These are phyloP conservation scores for Sporothrix variecibatus DNA, from an alignment of 2,329 filamentous ascomycete species.

Conservation along the genomic window DNA sequence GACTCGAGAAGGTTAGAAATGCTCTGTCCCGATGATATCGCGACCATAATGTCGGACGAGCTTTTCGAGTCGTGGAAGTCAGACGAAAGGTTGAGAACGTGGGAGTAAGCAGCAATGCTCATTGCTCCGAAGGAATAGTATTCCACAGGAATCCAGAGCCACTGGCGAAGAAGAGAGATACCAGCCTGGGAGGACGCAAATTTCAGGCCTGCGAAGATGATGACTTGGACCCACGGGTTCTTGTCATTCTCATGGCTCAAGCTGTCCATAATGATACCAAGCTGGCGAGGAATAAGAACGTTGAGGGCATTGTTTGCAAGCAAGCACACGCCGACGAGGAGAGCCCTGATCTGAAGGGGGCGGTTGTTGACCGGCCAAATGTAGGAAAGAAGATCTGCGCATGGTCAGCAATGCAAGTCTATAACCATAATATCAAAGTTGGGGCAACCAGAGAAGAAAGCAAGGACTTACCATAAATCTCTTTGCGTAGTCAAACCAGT, in stretches of 20 bases:
- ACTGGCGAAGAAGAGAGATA: slow-evolving; percentile 54
- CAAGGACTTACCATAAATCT: slow-evolving; percentile 60
- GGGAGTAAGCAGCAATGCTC: slow-evolving; percentile 57
- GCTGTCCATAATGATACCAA: slow-evolving; percentile 75
- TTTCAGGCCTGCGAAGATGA: slow-evolving; percentile 53
- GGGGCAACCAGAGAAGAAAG: neutral
- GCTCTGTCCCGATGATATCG: slow-evolving; percentile 56
- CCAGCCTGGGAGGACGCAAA: slow-evolving; percentile 58
- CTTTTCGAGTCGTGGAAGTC: slow-evolving; percentile 64
- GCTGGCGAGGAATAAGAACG: slow-evolving; percentile 76
- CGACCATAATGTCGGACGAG: slow-evolving; percentile 59
- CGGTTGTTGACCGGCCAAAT: slow-evolving; percentile 72
- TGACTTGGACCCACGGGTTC: slow-evolving; percentile 55
- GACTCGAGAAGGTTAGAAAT: slow-evolving; percentile 60
- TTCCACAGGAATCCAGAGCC: slow-evolving; percentile 61
- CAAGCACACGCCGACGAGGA: slow-evolving; percentile 67
- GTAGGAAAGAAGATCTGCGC: slow-evolving; percentile 69
- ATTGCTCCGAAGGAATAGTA: slow-evolving; percentile 58
- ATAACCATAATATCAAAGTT: neutral
- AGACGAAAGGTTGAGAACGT: slow-evolving; percentile 61
- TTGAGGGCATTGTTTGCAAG: slow-evolving; percentile 72
- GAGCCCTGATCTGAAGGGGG: slow-evolving; percentile 66
- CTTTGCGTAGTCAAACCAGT: slow-evolving; percentile 75
- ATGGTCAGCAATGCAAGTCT: neutral
- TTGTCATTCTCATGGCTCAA: slow-evolving; percentile 54